A percentile compares a stretch with the other conserved stretches of the same genome.
phyloP scores from a whole-genome alignment of 2,329 filamentous ascomycete species.

The Elsinoe australis region DNA sequence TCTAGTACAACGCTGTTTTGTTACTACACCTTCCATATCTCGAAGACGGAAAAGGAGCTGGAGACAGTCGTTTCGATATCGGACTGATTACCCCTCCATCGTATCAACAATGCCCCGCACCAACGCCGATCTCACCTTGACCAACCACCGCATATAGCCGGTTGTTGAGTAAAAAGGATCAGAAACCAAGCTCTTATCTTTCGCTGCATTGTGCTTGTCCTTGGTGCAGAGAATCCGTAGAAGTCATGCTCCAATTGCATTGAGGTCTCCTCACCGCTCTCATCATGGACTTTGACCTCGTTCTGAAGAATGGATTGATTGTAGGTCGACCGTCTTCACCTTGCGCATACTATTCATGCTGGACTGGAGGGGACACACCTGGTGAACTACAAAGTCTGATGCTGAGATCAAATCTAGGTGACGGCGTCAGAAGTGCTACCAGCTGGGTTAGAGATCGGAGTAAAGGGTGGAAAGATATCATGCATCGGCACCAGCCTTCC shows the following conservation, averaged over 20 bases:
- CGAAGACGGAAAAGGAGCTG: neutral
- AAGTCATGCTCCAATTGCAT: too few relatives aligned
- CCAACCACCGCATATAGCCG: conserved; percentile 1
- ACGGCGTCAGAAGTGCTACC: conserved; percentile 42
- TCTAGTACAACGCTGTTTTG: too few relatives aligned
- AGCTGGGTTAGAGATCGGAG: conserved; percentile 40
- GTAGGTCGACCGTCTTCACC: conserved; percentile 24
- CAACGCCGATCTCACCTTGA: neutral
- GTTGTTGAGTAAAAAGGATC: too few relatives aligned
- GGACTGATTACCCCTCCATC: conserved; percentile 13
- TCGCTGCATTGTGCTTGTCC: too few relatives aligned
- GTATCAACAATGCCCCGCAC: conserved; percentile 15
- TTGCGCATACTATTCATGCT: too few relatives aligned
- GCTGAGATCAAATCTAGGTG: too few relatives aligned
- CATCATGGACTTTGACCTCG: conserved; percentile 34
- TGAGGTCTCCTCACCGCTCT: too few relatives aligned
- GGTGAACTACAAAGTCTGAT: too few relatives aligned
- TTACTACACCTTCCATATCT: too few relatives aligned
- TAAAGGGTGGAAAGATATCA: conserved; percentile 41
- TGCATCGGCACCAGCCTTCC: conserved; percentile 38
- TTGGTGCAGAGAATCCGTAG: too few relatives aligned
- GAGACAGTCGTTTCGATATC: conserved; percentile 4
- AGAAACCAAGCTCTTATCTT: too few relatives aligned
- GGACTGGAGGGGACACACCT: too few relatives aligned
- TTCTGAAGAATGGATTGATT: conserved; percentile 38